Evolutionary conservation across 768 basidiomycete genomes (phyloP).

Genomic region (Lactarius tabidus): DNA sequence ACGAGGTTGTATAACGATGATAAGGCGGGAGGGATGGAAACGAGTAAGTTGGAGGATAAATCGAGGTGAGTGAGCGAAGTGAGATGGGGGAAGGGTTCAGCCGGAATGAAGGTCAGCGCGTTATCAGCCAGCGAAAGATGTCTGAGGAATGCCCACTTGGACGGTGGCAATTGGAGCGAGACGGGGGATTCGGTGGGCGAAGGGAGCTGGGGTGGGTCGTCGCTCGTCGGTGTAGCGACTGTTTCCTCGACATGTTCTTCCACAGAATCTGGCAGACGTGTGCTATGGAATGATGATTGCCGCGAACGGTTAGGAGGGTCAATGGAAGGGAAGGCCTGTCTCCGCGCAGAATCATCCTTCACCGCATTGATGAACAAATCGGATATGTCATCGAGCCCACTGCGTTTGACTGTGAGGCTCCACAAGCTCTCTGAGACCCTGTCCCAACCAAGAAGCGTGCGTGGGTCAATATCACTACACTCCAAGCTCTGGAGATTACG

Average conservation of each 20-base stretch:
- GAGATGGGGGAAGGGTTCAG: conserved; percentile 59
- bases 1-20: conserved; percentile 70
- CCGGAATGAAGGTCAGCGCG: conserved; percentile 73
- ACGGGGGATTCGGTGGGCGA: conserved; percentile 28
- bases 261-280: conserved; percentile 54
- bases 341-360: conserved; percentile 65
- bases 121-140: conserved; percentile 79
- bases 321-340: conserved; percentile 48
- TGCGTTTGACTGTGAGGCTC: conserved; percentile 71
- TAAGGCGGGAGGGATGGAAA: conserved; percentile 80
- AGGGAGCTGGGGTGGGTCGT: conserved; percentile 22
- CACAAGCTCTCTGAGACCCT: conserved; percentile 62
- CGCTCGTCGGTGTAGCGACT: conserved; percentile 18
- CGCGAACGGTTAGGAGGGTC: conserved; percentile 39
- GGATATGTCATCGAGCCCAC: conserved; percentile 76
- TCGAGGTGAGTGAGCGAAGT: conserved; percentile 78
- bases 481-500: conserved; percentile 77
- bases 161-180: conserved; percentile 44
- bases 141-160: conserved; percentile 73
- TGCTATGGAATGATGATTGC: conserved; percentile 46
- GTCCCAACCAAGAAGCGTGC: conserved; percentile 81
- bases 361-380: conserved; percentile 76
- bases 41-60: conserved; percentile 85
- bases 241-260: conserved; percentile 46
- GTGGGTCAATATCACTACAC: conserved; percentile 77